phyloP scores from a whole-genome alignment of 805 yeast species.

The Kockiozyma suomiensis region DNA sequence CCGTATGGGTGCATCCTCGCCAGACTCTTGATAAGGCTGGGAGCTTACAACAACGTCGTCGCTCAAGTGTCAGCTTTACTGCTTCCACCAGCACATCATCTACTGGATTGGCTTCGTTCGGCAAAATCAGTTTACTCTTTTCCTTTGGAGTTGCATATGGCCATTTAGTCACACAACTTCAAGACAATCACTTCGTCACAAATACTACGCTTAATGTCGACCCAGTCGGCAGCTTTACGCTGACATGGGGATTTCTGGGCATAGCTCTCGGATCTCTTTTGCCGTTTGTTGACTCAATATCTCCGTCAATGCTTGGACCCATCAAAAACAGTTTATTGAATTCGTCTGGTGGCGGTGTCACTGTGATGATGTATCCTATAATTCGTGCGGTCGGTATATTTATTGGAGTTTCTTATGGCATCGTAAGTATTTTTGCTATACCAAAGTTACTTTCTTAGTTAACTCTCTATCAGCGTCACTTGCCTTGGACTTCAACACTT shows the following conservation, averaged over 20 bases:
- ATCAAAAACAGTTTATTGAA: background rate
- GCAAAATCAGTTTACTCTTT: constrained; percentile 35
- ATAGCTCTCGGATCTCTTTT: constrained; percentile 38
- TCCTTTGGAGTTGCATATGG: constrained; percentile 40
- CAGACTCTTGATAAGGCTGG: background rate
- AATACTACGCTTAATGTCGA: constrained; percentile 35
- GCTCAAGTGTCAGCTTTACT: background rate
- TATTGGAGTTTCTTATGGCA: constrained; percentile 46
- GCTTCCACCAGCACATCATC: background rate
- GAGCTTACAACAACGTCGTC: constrained; percentile 3
- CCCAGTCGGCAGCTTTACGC: constrained; percentile 34
- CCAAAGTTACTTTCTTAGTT: background rate
- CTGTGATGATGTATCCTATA: constrained; percentile 38
- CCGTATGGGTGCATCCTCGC: background rate
- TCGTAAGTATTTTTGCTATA: constrained; percentile 19
- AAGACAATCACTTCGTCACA: constrained; percentile 39
- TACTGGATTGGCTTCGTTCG: constrained; percentile 11
- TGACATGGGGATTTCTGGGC: constrained; percentile 40
- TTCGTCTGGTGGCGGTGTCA: constrained; percentile 13
- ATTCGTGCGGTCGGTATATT: constrained; percentile 46
- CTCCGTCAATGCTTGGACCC: constrained; percentile 26
- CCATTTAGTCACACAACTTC: constrained; percentile 38
- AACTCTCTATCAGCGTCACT: constrained; percentile 36
- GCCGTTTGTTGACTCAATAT: constrained; percentile 37
- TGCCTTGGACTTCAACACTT: constrained; percentile 43